Percentiles rank a stretch among this genome's conserved stretches.
Conservation (phyloP, 2,329 filamentous ascomycete genomes). For the Eutypella sp. region DNA sequence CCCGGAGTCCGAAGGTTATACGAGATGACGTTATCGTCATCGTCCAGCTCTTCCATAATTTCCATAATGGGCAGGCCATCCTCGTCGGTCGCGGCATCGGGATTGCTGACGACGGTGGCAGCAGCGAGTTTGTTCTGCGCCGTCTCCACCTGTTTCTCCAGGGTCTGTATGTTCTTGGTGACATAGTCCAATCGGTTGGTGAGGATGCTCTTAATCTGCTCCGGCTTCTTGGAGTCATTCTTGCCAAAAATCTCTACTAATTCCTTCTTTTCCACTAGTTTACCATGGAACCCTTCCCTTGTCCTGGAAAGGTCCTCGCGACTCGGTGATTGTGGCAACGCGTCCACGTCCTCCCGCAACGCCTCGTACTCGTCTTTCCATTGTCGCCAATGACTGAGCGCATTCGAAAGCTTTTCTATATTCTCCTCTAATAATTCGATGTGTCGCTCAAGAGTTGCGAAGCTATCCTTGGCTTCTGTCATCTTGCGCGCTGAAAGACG, state of each 20-base stretch:
- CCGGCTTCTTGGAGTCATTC: constrained; percentile 42
- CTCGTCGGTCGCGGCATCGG: constrained; percentile 55
- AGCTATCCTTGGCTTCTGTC: constrained; percentile 41
- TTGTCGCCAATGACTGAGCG: constrained; percentile 80
- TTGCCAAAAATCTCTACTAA: constrained; percentile 46
- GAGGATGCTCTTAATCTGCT: constrained; percentile 64
- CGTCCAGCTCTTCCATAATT: constrained; percentile 88
- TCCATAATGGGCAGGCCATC: constrained; percentile 77
- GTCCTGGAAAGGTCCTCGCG: constrained; percentile 53
- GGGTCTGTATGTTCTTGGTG: constrained; percentile 67
- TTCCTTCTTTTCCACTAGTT: constrained; percentile 57
- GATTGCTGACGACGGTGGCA: constrained; percentile 53
- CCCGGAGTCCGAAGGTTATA: constrained; percentile 63
- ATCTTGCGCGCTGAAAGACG: constrained; percentile 22
- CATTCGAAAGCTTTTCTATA: constrained; percentile 66
- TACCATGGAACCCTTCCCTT: constrained; percentile 55
- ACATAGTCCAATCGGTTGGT: constrained; percentile 84
- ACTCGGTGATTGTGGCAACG: constrained; percentile 42
- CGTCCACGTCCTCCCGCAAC: constrained; percentile 74
- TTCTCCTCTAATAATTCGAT: constrained; percentile 71
- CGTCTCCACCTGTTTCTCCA: constrained; percentile 52
- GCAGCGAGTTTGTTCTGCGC: constrained; percentile 67
- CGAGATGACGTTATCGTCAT: constrained; percentile 78
- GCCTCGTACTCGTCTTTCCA: constrained; percentile 91
- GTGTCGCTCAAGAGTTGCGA: constrained; percentile 70